Evolutionary conservation across 805 yeast species (phyloP), one percentile per base, ranked within the genome.

Genomic region (Komagataella mondaviorum): DNA sequence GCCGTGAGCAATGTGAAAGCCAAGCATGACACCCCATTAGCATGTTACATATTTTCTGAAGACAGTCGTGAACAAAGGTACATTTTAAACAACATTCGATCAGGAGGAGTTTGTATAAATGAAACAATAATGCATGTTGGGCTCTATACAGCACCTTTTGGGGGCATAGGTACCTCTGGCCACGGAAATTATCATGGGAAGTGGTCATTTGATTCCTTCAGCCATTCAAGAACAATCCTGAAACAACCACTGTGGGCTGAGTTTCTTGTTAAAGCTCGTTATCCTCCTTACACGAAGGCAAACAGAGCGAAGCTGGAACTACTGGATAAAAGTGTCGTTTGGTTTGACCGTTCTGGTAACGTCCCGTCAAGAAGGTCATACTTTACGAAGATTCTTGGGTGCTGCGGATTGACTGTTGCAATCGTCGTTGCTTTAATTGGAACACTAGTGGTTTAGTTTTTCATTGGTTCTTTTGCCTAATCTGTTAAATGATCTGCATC

Each of bases 91-190:
- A 60, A 70, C 7, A 68, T 88, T 22, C 76, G 95, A 60, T 83
- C 93, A 0, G 96, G 96, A 23, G 84, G 78, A 3, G 70, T 80
- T 12, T 63, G 79, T 48, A 69, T 86, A 54, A 88, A 88, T 61
- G 96, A 89, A 56, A 73, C 81, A 0, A 50, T 88, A 48, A 54
- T 86, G 59, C 95, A 88, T 55, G 88, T 78, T 46, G 90, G 80
- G 1, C 72, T 85, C 51, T 53, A 72, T 6, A 72, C 73, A 49
- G 78, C 87, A 3, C 97, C 97, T 23, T 91, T 90, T 66, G 98
- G 98, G 39, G 98, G 98, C 22, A 69, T 90, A 52, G 96, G 97
- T 12, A 63, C 63, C 14, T 87, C 96, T 0, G 98, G 98, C 1
- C 69, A 71, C 53, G 97, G 97, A 8, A 68, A 75, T 39, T 89